Evolutionary conservation across 2,329 filamentous ascomycete species (phyloP), one percentile per base, ranked within the genome.

Genomic region (Aspergillus brunneoviolaceus): DNA sequence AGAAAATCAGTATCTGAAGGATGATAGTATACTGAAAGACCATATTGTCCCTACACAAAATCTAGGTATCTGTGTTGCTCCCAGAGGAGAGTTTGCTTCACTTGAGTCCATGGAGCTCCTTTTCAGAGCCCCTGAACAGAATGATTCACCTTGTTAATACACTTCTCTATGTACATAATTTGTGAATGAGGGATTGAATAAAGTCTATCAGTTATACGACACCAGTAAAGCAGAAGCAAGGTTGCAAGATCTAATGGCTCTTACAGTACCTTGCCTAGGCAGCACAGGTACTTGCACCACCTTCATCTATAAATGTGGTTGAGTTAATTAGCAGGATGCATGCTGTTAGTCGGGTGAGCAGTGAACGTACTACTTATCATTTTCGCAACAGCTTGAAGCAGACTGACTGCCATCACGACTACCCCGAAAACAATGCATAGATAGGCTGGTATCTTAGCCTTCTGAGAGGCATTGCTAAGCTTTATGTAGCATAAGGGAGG

Each of bases 401-500:
- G 77, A 71, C 89, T 93, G 49, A 96, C 93, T 12, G 81, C 82
- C 89, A 97, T 92, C 59, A 96, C 93, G 3, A 82, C 78, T 57
- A 84, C 81, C 4, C 93, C 94, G 81, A 97, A 97, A 12, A 77
- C 86, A 60, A 94, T 90, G 63, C 86, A 87, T n/a, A 86, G 82
- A 51, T 83, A 87, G 27, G 86, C 86, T 12, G 91, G 88, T 62
- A 91, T 84, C 62, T 87, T 88, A 19, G 89, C 92, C 74, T 85
- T 88, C 82, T 88, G 90, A 70, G 85, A 88, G 67, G 87, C 81
- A 60, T 87, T 92, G 67, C 91, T 94, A 61, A 99, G 81, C 79
- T 96, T 96, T 72, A 99, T 90, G 76, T 95, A 99, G 77, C 95
- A 99, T 58, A 98, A 80, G 27, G 95, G 95, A 63, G 95, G 95